Evolutionary conservation across 352 stramenopile species (phyloP), one percentile per base, ranked within the genome.

Genomic region (Globisporangium takayamanum): DNA sequence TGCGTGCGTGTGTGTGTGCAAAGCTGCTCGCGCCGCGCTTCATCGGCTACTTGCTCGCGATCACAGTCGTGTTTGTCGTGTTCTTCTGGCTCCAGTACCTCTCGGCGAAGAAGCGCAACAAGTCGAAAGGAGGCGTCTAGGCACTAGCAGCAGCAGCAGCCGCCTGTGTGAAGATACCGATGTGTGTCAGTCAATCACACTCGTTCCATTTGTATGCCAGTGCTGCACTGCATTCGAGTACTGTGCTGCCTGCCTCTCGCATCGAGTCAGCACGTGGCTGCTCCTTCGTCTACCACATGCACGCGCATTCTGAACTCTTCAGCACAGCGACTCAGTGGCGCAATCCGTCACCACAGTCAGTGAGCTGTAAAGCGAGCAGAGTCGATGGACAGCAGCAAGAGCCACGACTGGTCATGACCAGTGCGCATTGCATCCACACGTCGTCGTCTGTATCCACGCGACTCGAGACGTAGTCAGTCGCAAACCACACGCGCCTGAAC

Each of bases 1-100:
- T 30, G 14, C 18, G 10, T 4, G 2, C 1, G 22, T 33, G 28
- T 26, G 15, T 26, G 22, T 16, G 41, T 25, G 26, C 56, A 53
- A 59, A 93, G 84, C 70, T 89, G 51, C 69, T 91, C 47, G 74
- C 64, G 14, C 75, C 76, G 33, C 79, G 83, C 42, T 39, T 91
- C 57, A 66, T 87, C 53, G 78, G 73, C 25, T 85, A 89, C 55
- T 67, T 70, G 25, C 55, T 91, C 26, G 79, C 75, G 10, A 54
- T 93, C 25, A 36, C 81, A 0, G 59, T 84, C 52, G 57, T 92
- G 18, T 60, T 84, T 50, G 62, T 62, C 30, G 50, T 86, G 42
- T 67, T 89, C 37, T 77, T 80, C 51, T 83, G 61, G 37, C 68
- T 92, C 57, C 70, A 80, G 72, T 87, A 81, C 60, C 61, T 81